Evolutionary conservation across 1,284 basidiomycete species (phyloP).

Genomic region (Fomitopsis palustris): DNA sequence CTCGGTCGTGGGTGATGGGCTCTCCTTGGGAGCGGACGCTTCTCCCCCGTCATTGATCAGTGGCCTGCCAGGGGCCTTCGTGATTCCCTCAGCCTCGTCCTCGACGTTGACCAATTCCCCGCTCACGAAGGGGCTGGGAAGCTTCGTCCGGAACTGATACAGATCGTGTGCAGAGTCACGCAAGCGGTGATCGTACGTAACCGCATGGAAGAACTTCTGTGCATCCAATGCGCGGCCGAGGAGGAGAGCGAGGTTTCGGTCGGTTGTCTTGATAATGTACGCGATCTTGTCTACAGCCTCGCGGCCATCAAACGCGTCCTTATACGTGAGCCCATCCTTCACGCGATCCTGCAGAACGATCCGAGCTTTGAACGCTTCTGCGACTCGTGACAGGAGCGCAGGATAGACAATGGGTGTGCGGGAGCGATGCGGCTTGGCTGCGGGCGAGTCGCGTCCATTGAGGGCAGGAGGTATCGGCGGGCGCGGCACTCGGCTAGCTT

Average conservation of each 20-base stretch:
- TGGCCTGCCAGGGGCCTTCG: slow-evolving; percentile 21
- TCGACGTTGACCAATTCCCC: slow-evolving; percentile 54
- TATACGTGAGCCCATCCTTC: slow-evolving; percentile 96
- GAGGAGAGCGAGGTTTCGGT: slow-evolving; percentile 92
- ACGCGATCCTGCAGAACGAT: slow-evolving; percentile 76
- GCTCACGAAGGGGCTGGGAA: slow-evolving; percentile 75
- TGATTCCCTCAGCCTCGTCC: slow-evolving; percentile 33
- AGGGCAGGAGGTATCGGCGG: slow-evolving; percentile 35
- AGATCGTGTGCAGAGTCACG: slow-evolving; percentile 88
- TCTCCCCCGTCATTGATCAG: slow-evolving; percentile 21
- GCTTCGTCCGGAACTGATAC: slow-evolving; percentile 84
- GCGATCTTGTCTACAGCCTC: slow-evolving; percentile 96
- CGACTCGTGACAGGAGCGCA: slow-evolving; percentile 90
- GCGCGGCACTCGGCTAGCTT: slow-evolving; percentile 31
- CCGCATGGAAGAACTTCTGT: slow-evolving; percentile 99
- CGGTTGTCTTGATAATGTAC: slow-evolving; percentile 97
- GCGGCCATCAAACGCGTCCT: slow-evolving; percentile 93
- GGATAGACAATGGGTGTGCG: slow-evolving; percentile 86
- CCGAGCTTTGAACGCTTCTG: slow-evolving; percentile 87
- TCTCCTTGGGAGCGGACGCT: slow-evolving; percentile 22
- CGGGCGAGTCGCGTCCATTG: slow-evolving; percentile 48
- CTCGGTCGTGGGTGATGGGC: slow-evolving; percentile 37
- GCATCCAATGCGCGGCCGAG: slow-evolving; percentile 94
- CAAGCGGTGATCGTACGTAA: slow-evolving; percentile 96
- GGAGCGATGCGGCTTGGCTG: slow-evolving; percentile 29